Conservation (phyloP, 2,329 filamentous ascomycete genomes). For the Microsporum ferrugineum region DNA sequence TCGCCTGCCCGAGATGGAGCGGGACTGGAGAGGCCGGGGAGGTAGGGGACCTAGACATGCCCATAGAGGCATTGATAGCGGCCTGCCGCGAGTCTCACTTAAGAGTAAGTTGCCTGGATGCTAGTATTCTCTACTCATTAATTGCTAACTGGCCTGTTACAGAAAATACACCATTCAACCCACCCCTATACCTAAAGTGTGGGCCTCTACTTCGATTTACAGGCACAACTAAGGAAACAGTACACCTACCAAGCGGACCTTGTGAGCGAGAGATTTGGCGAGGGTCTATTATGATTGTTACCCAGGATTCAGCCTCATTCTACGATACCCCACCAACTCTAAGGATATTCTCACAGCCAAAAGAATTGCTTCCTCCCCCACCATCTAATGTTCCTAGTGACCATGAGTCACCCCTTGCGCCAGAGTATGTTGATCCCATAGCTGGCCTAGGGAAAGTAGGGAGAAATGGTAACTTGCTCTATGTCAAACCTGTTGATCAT, state of each 20-base stretch:
- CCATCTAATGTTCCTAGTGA: conserved; percentile 52
- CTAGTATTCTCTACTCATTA: conserved; percentile 15
- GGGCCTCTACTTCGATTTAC: conserved; percentile 84
- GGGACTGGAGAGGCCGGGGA: conserved; percentile 66
- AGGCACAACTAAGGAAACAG: conserved; percentile 54
- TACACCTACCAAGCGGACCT: conserved; percentile 24
- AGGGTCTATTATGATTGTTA: conserved; percentile 92
- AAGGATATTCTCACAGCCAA: conserved; percentile 74
- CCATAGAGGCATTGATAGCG: conserved; percentile 27
- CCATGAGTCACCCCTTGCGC: conserved; percentile 48
- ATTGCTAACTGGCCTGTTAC: conserved; percentile 25
- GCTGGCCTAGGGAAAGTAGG: conserved; percentile 79
- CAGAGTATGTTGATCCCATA: conserved; percentile 77
- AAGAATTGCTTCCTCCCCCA: conserved; percentile 68
- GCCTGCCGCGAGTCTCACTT: conserved; percentile 24
- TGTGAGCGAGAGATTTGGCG: conserved; percentile 72
- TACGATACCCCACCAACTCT: conserved; percentile 69
- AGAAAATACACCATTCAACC: conserved; percentile 59
- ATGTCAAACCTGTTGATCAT: conserved; percentile 79
- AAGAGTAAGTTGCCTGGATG: conserved; percentile 19
- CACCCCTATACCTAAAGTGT: conserved; percentile 73
- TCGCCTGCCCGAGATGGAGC: conserved; percentile 37
- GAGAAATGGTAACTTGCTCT: conserved; percentile 72
- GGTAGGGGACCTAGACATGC: conserved; percentile 32
- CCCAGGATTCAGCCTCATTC: conserved; percentile 67